Conservation (phyloP, 331 rosid species). For the Saraca asoca region DNA sequence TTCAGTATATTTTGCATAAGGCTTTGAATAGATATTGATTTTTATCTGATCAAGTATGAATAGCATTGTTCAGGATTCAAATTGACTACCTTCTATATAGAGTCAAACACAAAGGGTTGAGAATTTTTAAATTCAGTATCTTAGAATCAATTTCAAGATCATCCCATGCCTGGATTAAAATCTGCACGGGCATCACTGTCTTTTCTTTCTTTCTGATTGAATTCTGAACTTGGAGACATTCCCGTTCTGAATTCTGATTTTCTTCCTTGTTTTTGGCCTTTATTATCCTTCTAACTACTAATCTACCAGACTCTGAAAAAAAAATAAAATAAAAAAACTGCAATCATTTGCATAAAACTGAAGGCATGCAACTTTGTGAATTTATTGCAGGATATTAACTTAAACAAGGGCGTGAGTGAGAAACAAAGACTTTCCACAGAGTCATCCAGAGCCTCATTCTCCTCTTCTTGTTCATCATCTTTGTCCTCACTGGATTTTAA, state of each 20-base stretch:
- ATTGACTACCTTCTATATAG: constrained; percentile 7
- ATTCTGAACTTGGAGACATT: constrained; percentile 3
- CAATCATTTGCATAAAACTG: background rate
- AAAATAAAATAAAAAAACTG: no score
- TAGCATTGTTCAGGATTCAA: constrained; percentile 4
- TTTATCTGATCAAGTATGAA: constrained; percentile 17
- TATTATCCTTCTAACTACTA: constrained; percentile 8
- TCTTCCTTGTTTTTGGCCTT: background rate
- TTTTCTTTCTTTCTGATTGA: constrained; percentile 7
- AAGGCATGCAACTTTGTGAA: constrained; percentile 14
- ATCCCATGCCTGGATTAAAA: background rate
- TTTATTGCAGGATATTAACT: constrained; percentile 52
- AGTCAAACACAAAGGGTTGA: constrained; percentile 1
- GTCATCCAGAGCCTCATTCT: constrained; percentile 74
- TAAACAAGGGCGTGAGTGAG: constrained; percentile 53
- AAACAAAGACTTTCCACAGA: constrained; percentile 62
- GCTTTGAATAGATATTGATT: constrained; percentile 23
- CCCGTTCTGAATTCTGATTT: constrained; percentile 7
- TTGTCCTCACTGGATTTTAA: constrained; percentile 62
- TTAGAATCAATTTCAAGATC: constrained; percentile 21
- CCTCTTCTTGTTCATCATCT: constrained; percentile 70
- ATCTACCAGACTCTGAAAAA: constrained; percentile 4
- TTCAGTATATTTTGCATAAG: constrained; percentile 5
- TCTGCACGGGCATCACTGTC: constrained; percentile 16
- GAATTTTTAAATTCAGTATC: constrained; percentile 19